Percentiles rank a stretch among this genome's conserved stretches.
These are phyloP conservation scores for Malassezia restricta DNA, from an alignment of 1,284 basidiomycete species.

Conservation along the genomic window DNA sequence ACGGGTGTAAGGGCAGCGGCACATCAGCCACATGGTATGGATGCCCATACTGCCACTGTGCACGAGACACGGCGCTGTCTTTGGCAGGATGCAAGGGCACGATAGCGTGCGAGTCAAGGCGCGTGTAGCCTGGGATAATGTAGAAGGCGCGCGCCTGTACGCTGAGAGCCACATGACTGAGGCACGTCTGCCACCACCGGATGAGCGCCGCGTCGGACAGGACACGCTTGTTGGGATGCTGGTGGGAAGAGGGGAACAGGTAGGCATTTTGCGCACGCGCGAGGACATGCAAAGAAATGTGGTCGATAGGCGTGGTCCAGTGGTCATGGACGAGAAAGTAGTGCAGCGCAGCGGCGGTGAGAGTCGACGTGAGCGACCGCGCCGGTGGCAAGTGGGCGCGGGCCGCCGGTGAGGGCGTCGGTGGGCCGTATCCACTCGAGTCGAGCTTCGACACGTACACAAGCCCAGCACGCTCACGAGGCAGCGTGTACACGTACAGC, in stretches of 20 bases:
- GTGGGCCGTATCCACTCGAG: slow-evolving; percentile 63
- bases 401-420: not conserved
- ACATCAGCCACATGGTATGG: slow-evolving; percentile 23
- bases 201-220: slow-evolving; percentile 69
- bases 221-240: slow-evolving; percentile 59
- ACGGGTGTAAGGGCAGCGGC: slow-evolving; percentile 31
- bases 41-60: slow-evolving; percentile 37
- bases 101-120: slow-evolving; percentile 31
- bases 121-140: slow-evolving; percentile 34
- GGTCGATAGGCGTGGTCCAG: slow-evolving; percentile 37
- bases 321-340: slow-evolving; percentile 56
- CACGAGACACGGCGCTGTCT: not conserved
- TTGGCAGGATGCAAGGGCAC: slow-evolving; percentile 19
- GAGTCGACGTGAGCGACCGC: slow-evolving; percentile 50
- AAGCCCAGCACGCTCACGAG: slow-evolving; percentile 58
- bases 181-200: slow-evolving; percentile 68
- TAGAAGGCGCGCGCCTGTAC: slow-evolving; percentile 22
- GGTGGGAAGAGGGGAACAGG: slow-evolving; percentile 78
- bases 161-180: slow-evolving; percentile 21
- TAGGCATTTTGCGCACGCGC: slow-evolving; percentile 83
- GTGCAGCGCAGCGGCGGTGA: slow-evolving; percentile 59
- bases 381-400: not conserved
- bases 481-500: slow-evolving; percentile 64
- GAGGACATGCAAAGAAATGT: slow-evolving; percentile 62
- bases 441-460: slow-evolving; percentile 91